These are phyloP conservation scores for Venturiaceae sp. DNA, from an alignment of 2,329 filamentous ascomycete species.

Conservation along the genomic window DNA sequence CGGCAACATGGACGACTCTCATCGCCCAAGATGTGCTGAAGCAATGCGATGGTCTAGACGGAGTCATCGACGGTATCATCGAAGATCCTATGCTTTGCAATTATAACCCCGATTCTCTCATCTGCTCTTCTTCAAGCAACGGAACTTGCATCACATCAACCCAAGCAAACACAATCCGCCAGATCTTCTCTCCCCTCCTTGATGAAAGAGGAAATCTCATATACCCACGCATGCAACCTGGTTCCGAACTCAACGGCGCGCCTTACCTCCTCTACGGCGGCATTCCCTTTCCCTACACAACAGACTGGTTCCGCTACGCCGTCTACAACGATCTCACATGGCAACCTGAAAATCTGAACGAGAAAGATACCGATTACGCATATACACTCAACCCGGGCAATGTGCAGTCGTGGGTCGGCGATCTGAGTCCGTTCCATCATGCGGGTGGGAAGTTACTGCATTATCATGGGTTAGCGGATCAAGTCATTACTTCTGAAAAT, in stretches of 20 bases:
- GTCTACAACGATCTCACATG: conserved; percentile 1
- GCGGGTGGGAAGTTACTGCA: not conserved
- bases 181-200: not conserved
- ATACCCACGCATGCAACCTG: conserved; percentile 8
- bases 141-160: not conserved
- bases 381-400: not conserved
- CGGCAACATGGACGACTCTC: conserved; percentile 27
- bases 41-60: conserved; percentile 42
- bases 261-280: not conserved
- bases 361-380: not conserved
- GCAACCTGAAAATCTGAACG: not conserved
- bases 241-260: conserved; percentile 5
- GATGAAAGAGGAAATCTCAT: not conserved
- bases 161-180: conserved; percentile 2
- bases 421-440: not conserved
- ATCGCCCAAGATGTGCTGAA: conserved; percentile 34
- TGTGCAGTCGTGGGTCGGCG: not conserved
- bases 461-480: conserved; percentile 3
- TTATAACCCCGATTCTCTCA: conserved; percentile 30
- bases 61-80: conserved; percentile 38
- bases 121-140: conserved; percentile 17
- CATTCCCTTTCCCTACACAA: not conserved
- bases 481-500: not conserved
- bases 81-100: conserved; percentile 36
- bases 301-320: conserved; percentile 4